These are phyloP conservation scores for Coniferiporia sulphurascens DNA, from an alignment of 1,284 basidiomycete species.

Conservation along the genomic window DNA sequence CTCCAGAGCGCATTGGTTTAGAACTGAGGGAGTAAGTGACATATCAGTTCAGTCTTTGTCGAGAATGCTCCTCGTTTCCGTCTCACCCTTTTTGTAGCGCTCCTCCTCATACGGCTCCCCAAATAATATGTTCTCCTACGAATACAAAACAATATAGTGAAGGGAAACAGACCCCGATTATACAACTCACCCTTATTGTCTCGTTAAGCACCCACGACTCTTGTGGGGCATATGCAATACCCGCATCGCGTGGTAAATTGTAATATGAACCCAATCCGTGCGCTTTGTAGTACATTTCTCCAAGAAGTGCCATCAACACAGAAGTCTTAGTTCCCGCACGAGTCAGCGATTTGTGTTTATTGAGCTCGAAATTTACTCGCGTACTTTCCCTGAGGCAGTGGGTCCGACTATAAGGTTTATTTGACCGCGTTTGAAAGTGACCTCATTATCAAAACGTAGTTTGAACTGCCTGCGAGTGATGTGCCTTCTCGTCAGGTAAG, in stretches of 20 bases:
- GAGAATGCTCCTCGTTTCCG: background rate
- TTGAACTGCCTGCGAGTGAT: slow-evolving; percentile 8
- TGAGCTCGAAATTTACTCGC: background rate
- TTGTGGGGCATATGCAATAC: slow-evolving; percentile 42
- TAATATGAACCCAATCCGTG: slow-evolving; percentile 32
- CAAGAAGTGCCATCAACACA: slow-evolving; percentile 15
- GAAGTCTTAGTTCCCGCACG: slow-evolving; percentile 7
- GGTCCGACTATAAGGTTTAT: slow-evolving; percentile 17
- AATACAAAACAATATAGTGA: background rate
- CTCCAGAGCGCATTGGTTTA: slow-evolving; percentile 60
- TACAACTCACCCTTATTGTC: slow-evolving; percentile 13
- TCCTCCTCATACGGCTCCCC: slow-evolving; percentile 44
- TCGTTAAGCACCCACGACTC: slow-evolving; percentile 40
- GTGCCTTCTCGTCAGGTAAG: background rate
- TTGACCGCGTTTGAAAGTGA: slow-evolving; percentile 8
- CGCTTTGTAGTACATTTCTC: slow-evolving; percentile 17
- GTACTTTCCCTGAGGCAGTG: slow-evolving; percentile 16
- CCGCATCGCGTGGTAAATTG: slow-evolving; percentile 39
- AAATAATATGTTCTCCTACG: slow-evolving; percentile 50
- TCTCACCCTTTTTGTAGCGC: slow-evolving; percentile 38
- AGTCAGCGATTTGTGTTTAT: background rate
- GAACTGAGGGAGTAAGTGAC: slow-evolving; percentile 35
- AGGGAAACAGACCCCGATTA: background rate
- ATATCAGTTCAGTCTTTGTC: background rate
- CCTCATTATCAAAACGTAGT: slow-evolving; percentile 11